Percentiles rank a stretch among this genome's conserved stretches.
Conservation (phyloP, 1,284 basidiomycete genomes). For the Malassezia dermatis region DNA sequence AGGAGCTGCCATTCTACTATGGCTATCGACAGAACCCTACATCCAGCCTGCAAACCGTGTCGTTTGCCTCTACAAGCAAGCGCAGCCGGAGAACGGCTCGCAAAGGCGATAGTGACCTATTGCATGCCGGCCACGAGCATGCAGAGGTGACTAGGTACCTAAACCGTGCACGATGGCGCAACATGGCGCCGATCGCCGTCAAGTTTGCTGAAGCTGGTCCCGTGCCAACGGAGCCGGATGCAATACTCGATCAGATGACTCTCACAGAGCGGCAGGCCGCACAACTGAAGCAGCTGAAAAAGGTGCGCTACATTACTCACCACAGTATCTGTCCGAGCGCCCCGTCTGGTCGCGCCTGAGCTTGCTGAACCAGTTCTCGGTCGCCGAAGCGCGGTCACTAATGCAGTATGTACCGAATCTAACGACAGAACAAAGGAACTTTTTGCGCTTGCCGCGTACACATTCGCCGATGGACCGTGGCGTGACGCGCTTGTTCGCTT, state of each 20-base stretch:
- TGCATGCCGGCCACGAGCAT: not conserved
- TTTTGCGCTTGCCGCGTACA: conserved; percentile 57
- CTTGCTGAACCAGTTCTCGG: conserved; percentile 69
- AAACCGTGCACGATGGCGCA: conserved; percentile 17
- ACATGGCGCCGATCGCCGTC: conserved; percentile 14
- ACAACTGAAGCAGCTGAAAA: conserved; percentile 10
- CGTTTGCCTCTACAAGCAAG: conserved; percentile 6
- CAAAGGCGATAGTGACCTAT: conserved; percentile 5
- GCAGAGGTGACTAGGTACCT: conserved; percentile 11
- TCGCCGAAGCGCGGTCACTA: conserved; percentile 60
- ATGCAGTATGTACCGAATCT: conserved; percentile 48
- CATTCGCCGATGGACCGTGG: conserved; percentile 87
- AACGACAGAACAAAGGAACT: conserved; percentile 49
- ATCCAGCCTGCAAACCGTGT: conserved; percentile 22
- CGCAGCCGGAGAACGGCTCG: conserved; percentile 8
- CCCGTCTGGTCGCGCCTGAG: conserved; percentile 81
- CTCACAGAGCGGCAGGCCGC: conserved; percentile 6
- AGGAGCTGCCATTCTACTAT: conserved; percentile 33
- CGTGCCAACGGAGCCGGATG: conserved; percentile 4
- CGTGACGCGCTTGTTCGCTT: conserved; percentile 76
- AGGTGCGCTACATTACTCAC: conserved; percentile 1
- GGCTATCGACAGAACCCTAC: conserved; percentile 27
- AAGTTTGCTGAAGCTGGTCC: conserved; percentile 4
- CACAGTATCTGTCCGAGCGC: conserved; percentile 54
- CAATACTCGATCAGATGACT: not conserved